Percentiles rank a stretch among this genome's conserved stretches.
Conservation (phyloP, 345 rosid species). For the Camelina hispida region DNA sequence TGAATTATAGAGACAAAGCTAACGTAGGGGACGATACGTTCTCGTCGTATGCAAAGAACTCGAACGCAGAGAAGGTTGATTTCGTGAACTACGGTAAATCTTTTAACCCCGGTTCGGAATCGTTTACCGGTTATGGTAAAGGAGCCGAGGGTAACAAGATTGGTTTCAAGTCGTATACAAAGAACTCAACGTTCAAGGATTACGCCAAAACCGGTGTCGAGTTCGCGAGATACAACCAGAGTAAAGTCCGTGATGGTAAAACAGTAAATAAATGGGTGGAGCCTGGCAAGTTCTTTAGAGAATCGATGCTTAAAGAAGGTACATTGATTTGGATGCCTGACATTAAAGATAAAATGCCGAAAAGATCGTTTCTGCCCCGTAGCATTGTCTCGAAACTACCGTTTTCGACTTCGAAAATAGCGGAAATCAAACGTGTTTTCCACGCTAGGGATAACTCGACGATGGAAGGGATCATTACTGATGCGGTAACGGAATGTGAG, state of each 20-base stretch:
- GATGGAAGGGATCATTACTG: constrained; percentile 58
- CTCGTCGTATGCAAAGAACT: constrained; percentile 65
- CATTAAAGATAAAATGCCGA: constrained; percentile 81
- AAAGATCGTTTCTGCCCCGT: constrained; percentile 82
- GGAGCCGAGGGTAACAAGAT: constrained; percentile 48
- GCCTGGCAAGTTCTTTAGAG: constrained; percentile 85
- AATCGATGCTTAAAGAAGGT: constrained; percentile 62
- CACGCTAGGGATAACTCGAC: constrained; percentile 67
- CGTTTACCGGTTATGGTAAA: constrained; percentile 62
- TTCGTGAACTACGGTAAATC: constrained; percentile 64
- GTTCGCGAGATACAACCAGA: constrained; percentile 53
- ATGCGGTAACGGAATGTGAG: constrained; percentile 69
- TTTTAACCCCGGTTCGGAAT: constrained; percentile 60
- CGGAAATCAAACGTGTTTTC: constrained; percentile 51
- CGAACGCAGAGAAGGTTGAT: constrained; percentile 47
- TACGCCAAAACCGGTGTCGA: constrained; percentile 51
- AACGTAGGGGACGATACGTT: constrained; percentile 70
- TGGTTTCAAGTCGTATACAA: constrained; percentile 57
- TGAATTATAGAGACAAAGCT: constrained; percentile 59
- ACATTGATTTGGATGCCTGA: constrained; percentile 78
- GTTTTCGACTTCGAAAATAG: constrained; percentile 51
- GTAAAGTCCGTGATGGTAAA: constrained; percentile 43
- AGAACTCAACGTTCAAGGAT: constrained; percentile 59
- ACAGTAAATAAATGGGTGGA: constrained; percentile 71
- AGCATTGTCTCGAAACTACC: constrained; percentile 63